Evolutionary conservation across 163 green algal genomes (phyloP).

Genomic region (Trebouxiophyceae sp.): DNA sequence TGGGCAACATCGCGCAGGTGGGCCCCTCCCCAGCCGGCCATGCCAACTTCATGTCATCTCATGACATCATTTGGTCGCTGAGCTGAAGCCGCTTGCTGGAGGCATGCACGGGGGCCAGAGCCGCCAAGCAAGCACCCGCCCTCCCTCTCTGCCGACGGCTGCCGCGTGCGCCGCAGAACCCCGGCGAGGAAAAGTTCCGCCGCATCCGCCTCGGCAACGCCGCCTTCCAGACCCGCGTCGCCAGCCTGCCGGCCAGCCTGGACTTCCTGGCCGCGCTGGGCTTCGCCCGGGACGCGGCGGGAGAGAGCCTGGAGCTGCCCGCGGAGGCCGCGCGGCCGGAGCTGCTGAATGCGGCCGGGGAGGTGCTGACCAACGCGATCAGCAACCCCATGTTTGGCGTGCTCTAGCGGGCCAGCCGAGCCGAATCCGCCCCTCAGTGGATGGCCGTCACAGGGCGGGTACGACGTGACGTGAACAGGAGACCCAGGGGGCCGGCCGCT

Average conservation of each 20-base stretch:
- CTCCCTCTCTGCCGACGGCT: too few species aligned
- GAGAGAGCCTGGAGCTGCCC: slow-evolving; percentile 11
- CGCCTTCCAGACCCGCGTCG: slow-evolving; percentile 75
- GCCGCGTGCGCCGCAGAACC: slow-evolving; percentile 13
- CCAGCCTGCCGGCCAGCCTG: slow-evolving; percentile 39
- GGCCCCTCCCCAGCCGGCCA: background rate
- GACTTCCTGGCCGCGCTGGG: slow-evolving; percentile 71
- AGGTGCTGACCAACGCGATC: slow-evolving; percentile 49
- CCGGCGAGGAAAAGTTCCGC: slow-evolving; percentile 82
- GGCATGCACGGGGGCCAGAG: too few species aligned
- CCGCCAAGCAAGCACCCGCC: too few species aligned
- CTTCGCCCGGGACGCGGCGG: slow-evolving; percentile 45
- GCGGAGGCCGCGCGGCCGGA: slow-evolving; percentile 3
- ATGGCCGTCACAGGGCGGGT: too few species aligned
- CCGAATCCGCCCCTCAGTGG: too few species aligned
- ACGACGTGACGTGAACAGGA: too few species aligned
- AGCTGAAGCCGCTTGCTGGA: too few species aligned
- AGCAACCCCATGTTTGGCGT: slow-evolving; percentile 76
- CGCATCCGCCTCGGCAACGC: slow-evolving; percentile 76
- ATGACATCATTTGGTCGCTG: background rate
- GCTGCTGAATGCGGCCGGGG: slow-evolving; percentile 30
- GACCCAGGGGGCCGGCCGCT: too few species aligned
- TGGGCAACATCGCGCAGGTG: slow-evolving; percentile 71
- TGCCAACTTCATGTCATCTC: background rate
- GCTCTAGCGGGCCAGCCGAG: too few species aligned